These are phyloP conservation scores for Gaeumannomyces sp. DNA, from an alignment of 2,329 filamentous ascomycete species.

Conservation along the genomic window DNA sequence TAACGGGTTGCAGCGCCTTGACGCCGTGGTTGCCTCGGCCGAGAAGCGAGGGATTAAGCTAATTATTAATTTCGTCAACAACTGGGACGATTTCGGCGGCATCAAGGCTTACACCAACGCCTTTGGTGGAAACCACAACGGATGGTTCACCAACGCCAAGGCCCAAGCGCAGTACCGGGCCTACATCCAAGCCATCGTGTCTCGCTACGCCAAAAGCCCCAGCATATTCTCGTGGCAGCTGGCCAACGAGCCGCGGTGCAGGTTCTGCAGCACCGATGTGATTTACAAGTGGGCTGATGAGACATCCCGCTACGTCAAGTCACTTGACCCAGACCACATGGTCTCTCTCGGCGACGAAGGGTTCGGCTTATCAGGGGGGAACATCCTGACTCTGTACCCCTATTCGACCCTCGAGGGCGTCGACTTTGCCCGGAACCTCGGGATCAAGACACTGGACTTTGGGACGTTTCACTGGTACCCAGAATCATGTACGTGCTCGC, in stretches of 20 bases:
- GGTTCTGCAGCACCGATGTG: slow-evolving; percentile 49
- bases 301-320: slow-evolving; percentile 56
- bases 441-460: slow-evolving; percentile 45
- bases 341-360: slow-evolving; percentile 56
- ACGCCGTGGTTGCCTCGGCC: slow-evolving; percentile 55
- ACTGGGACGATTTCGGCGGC: slow-evolving; percentile 62
- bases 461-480: slow-evolving; percentile 36
- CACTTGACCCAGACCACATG: slow-evolving; percentile 53
- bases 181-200: slow-evolving; percentile 40
- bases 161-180: slow-evolving; percentile 45
- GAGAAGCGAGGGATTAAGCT: slow-evolving; percentile 55
- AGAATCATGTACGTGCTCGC: slow-evolving; percentile 22
- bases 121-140: slow-evolving; percentile 44
- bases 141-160: slow-evolving; percentile 45
- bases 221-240: slow-evolving; percentile 48
- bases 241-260: slow-evolving; percentile 53
- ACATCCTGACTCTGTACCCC: slow-evolving; percentile 17
- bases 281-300: slow-evolving; percentile 52
- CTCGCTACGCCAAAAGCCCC: slow-evolving; percentile 36
- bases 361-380: slow-evolving; percentile 21
- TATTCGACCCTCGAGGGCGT: slow-evolving; percentile 43
- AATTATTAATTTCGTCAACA: slow-evolving; percentile 62
- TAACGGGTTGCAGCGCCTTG: slow-evolving; percentile 57
- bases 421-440: slow-evolving; percentile 46
- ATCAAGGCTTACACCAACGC: slow-evolving; percentile 52